Base-by-base conservation (phyloP, 257 asterid species). In the Lycium ferocissimum region DNA sequence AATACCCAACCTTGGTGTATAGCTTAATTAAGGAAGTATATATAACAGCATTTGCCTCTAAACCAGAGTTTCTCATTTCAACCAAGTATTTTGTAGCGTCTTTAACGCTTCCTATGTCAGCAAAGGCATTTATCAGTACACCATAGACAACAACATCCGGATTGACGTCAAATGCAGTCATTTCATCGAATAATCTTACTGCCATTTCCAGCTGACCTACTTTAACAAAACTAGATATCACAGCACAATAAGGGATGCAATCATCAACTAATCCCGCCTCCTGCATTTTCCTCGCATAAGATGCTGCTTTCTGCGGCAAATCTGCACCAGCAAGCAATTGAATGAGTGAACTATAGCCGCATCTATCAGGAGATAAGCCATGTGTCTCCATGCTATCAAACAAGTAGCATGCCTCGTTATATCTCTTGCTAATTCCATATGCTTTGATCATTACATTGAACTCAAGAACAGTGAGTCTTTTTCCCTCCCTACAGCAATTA, bases 401-500 rank as follows among this genome's bases (percentile, higher is more conserved):
- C 59, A 92, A 91, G 86, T 51, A 18, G 86, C 98, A 97, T 0
- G 98, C 99, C 91, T 92, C 84, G 58, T 91, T 90, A 40, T 88
- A 94, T 83, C 85, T 92, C 91, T 90, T 90, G 93, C 95, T 89
- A 58, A 95, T 89, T 45, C 99, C 98, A 49, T 94, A 97, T 2
- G 99, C 97, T 89, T 97, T 97, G 84, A 95, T 89, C 98, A 97
- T 94, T 89, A 97, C 99, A 78, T 97, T 97, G 54, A 92, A 94
- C 84, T 83, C 98, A 15, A 90, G 93, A 82, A 93, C 93, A 20
- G 84, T 82, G 57, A 88, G 83, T 73, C 82, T 92, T 66, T 92
- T 92, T 11, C 82, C 87, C 80, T 89, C 85, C 26, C 47, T 72
- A 85, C 97, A 93, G 87, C 92, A 94, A 47, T 87, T 79, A 86